These are phyloP conservation scores for Alternaria ventricosa DNA, from an alignment of 2,329 filamentous ascomycete species.

Conservation along the genomic window DNA sequence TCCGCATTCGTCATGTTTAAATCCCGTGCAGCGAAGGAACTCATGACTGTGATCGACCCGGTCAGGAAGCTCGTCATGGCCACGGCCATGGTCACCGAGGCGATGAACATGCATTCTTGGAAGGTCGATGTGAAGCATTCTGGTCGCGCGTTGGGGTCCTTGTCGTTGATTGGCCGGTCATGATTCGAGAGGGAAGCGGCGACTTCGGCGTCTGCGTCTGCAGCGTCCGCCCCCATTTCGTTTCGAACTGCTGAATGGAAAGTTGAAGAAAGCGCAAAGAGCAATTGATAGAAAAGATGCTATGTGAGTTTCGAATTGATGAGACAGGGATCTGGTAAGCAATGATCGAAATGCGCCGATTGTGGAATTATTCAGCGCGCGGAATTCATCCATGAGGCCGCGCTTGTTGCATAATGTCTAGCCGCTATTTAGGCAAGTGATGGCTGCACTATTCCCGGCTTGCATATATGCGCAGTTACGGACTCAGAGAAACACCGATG, in stretches of 20 bases:
- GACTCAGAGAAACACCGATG: neutral
- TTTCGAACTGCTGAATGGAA: neutral
- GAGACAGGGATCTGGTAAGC: neutral
- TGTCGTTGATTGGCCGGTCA: slow-evolving; percentile 28
- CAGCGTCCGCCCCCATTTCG: slow-evolving; percentile 19
- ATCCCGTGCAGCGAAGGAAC: slow-evolving; percentile 65
- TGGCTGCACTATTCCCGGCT: neutral
- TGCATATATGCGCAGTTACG: neutral
- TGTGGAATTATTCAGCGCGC: slow-evolving; percentile 25
- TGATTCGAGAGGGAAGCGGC: slow-evolving; percentile 8
- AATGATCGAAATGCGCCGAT: neutral
- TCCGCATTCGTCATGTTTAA: slow-evolving; percentile 69
- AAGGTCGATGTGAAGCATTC: slow-evolving; percentile 67
- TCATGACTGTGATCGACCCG: slow-evolving; percentile 67
- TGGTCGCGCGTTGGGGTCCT: slow-evolving; percentile 53
- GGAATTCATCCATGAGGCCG: slow-evolving; percentile 20
- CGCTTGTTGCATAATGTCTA: neutral
- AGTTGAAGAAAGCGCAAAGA: neutral
- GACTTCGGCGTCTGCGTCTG: slow-evolving; percentile 18
- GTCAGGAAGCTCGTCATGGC: slow-evolving; percentile 66
- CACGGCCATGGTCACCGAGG: slow-evolving; percentile 71
- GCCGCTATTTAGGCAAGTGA: slow-evolving; percentile 3
- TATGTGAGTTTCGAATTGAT: neutral
- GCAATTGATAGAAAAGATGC: neutral
- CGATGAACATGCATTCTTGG: slow-evolving; percentile 69